These are phyloP conservation scores for Mrakia gelida DNA, from an alignment of 768 basidiomycete genomes.

Conservation along the genomic window DNA sequence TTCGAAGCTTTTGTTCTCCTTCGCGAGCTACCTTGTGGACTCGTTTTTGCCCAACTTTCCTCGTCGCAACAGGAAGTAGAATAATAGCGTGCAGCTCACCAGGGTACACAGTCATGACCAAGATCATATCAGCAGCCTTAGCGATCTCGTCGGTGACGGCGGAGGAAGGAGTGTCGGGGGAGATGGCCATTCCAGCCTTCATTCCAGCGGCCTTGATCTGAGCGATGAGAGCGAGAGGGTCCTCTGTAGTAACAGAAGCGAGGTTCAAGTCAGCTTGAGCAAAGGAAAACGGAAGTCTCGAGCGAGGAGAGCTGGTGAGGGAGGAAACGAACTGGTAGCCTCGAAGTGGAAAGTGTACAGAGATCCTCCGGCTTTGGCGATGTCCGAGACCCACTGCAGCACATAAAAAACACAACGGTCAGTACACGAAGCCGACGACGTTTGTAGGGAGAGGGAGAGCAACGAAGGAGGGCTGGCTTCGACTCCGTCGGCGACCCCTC, in stretches of 20 bases:
- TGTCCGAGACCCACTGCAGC: constrained; percentile 85
- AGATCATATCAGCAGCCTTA: constrained; percentile 82
- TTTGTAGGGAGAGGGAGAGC: no score
- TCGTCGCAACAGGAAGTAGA: no score
- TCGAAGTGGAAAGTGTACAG: constrained; percentile 97
- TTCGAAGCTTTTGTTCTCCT: neutral
- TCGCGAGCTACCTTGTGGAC: no score
- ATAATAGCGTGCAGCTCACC: no score
- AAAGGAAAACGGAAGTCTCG: neutral
- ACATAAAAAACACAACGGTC: neutral
- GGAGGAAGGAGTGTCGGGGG: constrained; percentile 84
- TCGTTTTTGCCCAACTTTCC: no score
- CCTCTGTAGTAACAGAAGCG: constrained; percentile 48
- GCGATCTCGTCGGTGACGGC: constrained; percentile 82
- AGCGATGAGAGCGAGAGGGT: constrained; percentile 67
- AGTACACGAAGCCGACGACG: no score
- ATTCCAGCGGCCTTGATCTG: constrained; percentile 77
- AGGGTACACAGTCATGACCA: constrained; percentile 98
- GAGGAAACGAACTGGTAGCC: constrained; percentile 64
- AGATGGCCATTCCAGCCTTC: constrained; percentile 94
- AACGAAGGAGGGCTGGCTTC: no score
- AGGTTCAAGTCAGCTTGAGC: neutral
- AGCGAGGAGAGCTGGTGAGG: no score
- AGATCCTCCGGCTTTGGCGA: constrained; percentile 90
- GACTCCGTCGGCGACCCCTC: neutral